Evolutionary conservation across 495 filamentous ascomycete genomes (phyloP).

Genomic region (Neurospora tetrasperma): DNA sequence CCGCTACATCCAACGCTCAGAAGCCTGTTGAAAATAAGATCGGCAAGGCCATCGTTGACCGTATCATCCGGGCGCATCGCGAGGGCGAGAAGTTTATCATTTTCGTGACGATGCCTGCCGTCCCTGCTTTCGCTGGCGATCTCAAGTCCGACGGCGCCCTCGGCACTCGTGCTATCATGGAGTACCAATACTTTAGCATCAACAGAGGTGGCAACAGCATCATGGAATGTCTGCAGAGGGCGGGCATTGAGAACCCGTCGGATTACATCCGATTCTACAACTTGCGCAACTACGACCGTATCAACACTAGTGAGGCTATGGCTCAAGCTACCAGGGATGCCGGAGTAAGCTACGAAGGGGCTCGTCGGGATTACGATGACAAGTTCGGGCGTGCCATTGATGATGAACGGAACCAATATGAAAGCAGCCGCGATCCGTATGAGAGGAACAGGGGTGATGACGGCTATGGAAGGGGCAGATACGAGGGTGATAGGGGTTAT

Average conservation of each 20-base stretch:
- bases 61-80: slow-evolving; percentile 68
- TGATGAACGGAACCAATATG: neutral
- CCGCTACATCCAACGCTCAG: slow-evolving; percentile 66
- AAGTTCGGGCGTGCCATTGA: slow-evolving; percentile 16
- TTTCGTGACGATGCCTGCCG: slow-evolving; percentile 74
- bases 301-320: slow-evolving; percentile 63
- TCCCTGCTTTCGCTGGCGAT: slow-evolving; percentile 89
- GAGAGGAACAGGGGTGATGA: neutral
- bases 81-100: slow-evolving; percentile 70
- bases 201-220: slow-evolving; percentile 80
- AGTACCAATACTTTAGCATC: slow-evolving; percentile 73
- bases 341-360: slow-evolving; percentile 66
- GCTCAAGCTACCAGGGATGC: slow-evolving; percentile 51
- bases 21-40: slow-evolving; percentile 79
- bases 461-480: slow-evolving; percentile 3
- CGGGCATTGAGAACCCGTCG: slow-evolving; percentile 56
- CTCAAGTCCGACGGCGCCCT: slow-evolving; percentile 67
- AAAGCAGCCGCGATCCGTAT: neutral
- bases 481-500: slow-evolving; percentile 7
- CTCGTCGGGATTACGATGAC: slow-evolving; percentile 56
- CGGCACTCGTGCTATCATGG: slow-evolving; percentile 90
- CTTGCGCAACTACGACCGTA: slow-evolving; percentile 82
- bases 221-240: slow-evolving; percentile 62
- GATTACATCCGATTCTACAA: slow-evolving; percentile 95
- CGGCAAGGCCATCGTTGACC: slow-evolving; percentile 77